A percentile compares a stretch with the other conserved stretches of the same genome.
phyloP scores from a whole-genome alignment of 2,329 filamentous ascomycete genomes.

The Aspergillus sp. region DNA sequence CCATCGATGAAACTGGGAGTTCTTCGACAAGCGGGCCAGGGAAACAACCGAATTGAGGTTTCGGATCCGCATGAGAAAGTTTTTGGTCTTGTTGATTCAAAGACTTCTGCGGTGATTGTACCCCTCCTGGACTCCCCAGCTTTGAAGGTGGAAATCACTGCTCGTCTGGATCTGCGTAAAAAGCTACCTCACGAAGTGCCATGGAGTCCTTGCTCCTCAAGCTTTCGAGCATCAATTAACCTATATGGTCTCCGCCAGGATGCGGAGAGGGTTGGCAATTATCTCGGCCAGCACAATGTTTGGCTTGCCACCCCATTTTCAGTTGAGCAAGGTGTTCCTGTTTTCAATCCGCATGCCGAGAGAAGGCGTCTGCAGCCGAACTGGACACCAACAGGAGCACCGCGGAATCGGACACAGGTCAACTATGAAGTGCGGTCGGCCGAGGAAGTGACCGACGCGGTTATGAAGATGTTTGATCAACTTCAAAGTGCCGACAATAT shows the following conservation, averaged over 20 bases:
- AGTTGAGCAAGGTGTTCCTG: slow-evolving; percentile 66
- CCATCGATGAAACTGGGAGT: slow-evolving; percentile 73
- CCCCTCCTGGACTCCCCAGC: slow-evolving; percentile 69
- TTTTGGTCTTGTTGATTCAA: slow-evolving; percentile 74
- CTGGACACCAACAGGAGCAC: slow-evolving; percentile 21
- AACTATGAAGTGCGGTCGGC: slow-evolving; percentile 61
- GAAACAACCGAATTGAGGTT: slow-evolving; percentile 64
- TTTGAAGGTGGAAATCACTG: slow-evolving; percentile 67
- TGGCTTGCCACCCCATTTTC: slow-evolving; percentile 66
- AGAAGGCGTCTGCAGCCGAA: slow-evolving; percentile 44
- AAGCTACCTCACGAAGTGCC: slow-evolving; percentile 63
- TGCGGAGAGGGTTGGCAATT: slow-evolving; percentile 64
- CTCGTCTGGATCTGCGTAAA: slow-evolving; percentile 67
- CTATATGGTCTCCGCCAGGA: slow-evolving; percentile 74
- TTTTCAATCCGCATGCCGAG: slow-evolving; percentile 74
- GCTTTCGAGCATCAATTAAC: slow-evolving; percentile 68
- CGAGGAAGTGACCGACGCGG: slow-evolving; percentile 83
- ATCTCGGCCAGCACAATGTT: slow-evolving; percentile 65
- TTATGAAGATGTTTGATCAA: slow-evolving; percentile 84
- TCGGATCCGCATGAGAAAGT: slow-evolving; percentile 69
- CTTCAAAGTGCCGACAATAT: slow-evolving; percentile 74
- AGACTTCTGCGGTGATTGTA: slow-evolving; percentile 66
- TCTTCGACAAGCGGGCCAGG: slow-evolving; percentile 57
- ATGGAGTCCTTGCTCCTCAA: slow-evolving; percentile 61
- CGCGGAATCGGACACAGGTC: slow-evolving; percentile 26